phyloP scores from a whole-genome alignment of 345 rosid genomes.

The Citrus trifoliata region DNA sequence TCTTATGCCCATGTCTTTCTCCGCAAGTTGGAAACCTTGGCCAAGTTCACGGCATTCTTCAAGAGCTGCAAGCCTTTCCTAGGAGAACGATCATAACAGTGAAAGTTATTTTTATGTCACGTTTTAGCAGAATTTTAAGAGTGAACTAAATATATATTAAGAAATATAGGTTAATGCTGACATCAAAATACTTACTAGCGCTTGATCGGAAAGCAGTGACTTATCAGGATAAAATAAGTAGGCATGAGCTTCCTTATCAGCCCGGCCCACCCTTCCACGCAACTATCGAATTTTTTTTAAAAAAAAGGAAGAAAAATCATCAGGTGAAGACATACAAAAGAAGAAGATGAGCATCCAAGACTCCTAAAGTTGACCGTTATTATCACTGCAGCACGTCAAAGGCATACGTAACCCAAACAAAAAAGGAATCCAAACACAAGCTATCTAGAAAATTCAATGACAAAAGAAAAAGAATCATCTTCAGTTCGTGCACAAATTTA shows the following conservation, averaged over 20 bases:
- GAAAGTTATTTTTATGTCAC: slow-evolving; percentile 3
- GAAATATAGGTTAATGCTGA: background rate
- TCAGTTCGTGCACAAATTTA: slow-evolving; percentile 2
- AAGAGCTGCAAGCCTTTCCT: slow-evolving; percentile 95
- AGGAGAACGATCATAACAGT: slow-evolving; percentile 28
- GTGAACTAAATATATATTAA: slow-evolving; percentile 1
- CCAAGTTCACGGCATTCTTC: slow-evolving; percentile 94
- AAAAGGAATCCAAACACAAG: background rate
- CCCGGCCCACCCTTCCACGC: slow-evolving; percentile 99
- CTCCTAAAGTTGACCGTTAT: background rate
- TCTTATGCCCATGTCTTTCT: slow-evolving; percentile 97
- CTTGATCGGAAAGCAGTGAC: slow-evolving; percentile 71
- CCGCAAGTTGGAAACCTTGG: slow-evolving; percentile 96
- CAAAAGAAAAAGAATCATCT: slow-evolving; percentile 9
- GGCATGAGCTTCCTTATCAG: slow-evolving; percentile 95
- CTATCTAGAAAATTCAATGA: background rate
- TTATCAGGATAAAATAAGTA: slow-evolving; percentile 91
- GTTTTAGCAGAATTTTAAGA: background rate
- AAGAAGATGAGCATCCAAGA: slow-evolving; percentile 7
- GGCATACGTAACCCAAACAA: no score
- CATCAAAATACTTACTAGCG: slow-evolving; percentile 48
- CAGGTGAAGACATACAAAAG: slow-evolving; percentile 3
- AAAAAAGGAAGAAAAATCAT: background rate
- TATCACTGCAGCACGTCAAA: background rate
- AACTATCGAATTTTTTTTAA: slow-evolving; percentile 38